Base-by-base conservation (phyloP, 2,329 filamentous ascomycete species). In the Decorospora gaudefroyi region DNA sequence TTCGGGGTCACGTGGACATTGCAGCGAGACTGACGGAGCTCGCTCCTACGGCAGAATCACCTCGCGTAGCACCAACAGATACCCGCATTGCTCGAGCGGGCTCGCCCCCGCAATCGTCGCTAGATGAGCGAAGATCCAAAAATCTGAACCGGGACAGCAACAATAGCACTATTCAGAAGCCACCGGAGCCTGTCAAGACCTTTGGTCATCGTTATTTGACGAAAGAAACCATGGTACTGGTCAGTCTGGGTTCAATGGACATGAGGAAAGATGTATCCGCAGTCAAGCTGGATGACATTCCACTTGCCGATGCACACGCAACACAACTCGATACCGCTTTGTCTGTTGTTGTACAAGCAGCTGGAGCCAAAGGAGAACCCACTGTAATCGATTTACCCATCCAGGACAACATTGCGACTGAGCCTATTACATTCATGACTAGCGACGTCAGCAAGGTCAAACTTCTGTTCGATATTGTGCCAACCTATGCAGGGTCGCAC, bases 131-230 rank as follows among this genome's bases (percentile, higher is more conserved):
- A 27, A 69, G 71, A 19, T 67, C 65, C 6, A 69, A 66, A 36
- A 64, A 62, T 16, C 47, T 72, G 42, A 61, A 69, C 6, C 71
- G 74, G 42, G 71, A 76, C 35, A 53, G 49, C 42, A 53, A 68
- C 13, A 69, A n/a, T n/a, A n/a, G 30, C 9, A 19, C 42, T 17
- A 32, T 61, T 49, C 53, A 77, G 4, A 78, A 83, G 36, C 73
- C 78, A 5, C 76, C 84, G 2, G 90, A 96, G 53, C 86, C 91
- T 4, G 82, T 97, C 54, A 97, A 97, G 72, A 88, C 90, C 1
- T 99, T 97, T 70, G 93, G 93, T 42, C 93, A 99, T 76, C 84
- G 92, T 40, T 99, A 97, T 71, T 79, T 99, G 36, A 95, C 84
- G 12, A 83, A 95, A 37, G 86, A 95, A 61, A 88, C 88, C 51